A percentile compares a stretch with the other conserved stretches of the same genome.
Evolutionary conservation across 2,329 filamentous ascomycete genomes (phyloP).

Genomic region (Fusarium papillatum): DNA sequence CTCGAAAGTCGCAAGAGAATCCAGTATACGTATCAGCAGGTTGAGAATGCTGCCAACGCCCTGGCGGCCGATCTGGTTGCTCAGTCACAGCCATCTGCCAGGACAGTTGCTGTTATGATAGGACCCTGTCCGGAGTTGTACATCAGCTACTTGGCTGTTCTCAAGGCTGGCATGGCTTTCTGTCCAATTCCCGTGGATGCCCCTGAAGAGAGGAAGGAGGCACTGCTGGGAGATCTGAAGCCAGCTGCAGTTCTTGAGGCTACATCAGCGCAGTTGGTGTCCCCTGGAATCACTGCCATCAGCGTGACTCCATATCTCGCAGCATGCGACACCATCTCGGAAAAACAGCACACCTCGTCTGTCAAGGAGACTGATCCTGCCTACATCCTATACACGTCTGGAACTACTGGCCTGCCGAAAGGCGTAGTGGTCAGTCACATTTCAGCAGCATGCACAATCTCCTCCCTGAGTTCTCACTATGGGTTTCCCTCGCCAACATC

Average conservation of each 20-base stretch:
- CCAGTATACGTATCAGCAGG: conserved; percentile 11
- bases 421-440: conserved; percentile 23
- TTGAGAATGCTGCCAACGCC: neutral
- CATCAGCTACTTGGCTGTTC: conserved; percentile 15
- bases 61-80: neutral
- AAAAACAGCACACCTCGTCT: neutral
- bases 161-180: conserved; percentile 18
- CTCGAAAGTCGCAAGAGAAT: neutral
- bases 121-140: conserved; percentile 25
- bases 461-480: conserved; percentile 10
- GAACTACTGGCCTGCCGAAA: conserved; percentile 22
- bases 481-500: neutral
- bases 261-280: neutral
- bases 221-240: conserved; percentile 10
- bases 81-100: neutral
- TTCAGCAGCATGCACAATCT: conserved; percentile 16
- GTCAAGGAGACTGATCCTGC: neutral
- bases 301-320: neutral
- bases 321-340: neutral
- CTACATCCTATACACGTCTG: conserved; percentile 23
- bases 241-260: neutral
- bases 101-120: conserved; percentile 4
- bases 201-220: conserved; percentile 7
- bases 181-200: conserved; percentile 16
- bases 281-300: neutral